Conservation (phyloP, 2,329 filamentous ascomycete genomes). For the Neofusicoccum laricinum region DNA sequence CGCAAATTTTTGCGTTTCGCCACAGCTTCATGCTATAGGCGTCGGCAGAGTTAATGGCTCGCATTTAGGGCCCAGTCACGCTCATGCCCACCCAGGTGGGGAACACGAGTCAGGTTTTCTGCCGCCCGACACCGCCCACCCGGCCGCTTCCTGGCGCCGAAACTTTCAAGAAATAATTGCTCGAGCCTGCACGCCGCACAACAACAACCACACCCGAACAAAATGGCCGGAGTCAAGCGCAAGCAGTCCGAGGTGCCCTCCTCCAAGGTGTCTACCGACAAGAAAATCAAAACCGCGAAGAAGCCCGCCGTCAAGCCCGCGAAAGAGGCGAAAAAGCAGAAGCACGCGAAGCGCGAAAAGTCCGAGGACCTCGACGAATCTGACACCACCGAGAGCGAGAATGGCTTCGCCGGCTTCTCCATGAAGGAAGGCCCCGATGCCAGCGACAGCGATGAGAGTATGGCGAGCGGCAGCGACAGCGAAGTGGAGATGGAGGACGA, state of each 20-base stretch:
- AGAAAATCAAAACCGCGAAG: slow-evolving; percentile 42
- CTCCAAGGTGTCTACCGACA: slow-evolving; percentile 22
- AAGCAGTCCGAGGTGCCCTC: slow-evolving; percentile 30
- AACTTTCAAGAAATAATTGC: slow-evolving; percentile 11
- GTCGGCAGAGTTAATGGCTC: background rate
- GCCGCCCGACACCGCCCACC: slow-evolving; percentile 5
- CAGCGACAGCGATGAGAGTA: slow-evolving; percentile 17
- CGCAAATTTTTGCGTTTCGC: background rate
- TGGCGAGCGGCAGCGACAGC: slow-evolving; percentile 12
- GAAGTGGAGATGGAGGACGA: slow-evolving; percentile 16
- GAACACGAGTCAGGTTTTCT: slow-evolving; percentile 1
- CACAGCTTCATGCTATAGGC: background rate
- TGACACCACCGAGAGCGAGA: slow-evolving; percentile 35
- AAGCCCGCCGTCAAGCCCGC: slow-evolving; percentile 19
- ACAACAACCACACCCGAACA: background rate
- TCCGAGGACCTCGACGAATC: slow-evolving; percentile 33
- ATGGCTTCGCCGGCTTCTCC: slow-evolving; percentile 36
- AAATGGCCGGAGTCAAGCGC: slow-evolving; percentile 39
- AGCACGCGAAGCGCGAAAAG: slow-evolving; percentile 28
- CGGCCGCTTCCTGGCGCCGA: slow-evolving; percentile 7
- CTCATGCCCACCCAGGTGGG: background rate
- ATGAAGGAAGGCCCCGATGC: slow-evolving; percentile 28
- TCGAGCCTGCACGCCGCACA: background rate
- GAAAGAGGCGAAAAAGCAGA: slow-evolving; percentile 32
- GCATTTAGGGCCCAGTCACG: background rate